Evolutionary conservation across 208 protist species (phyloP), one percentile per base, ranked within the genome.

Genomic region (Leishmania martiniquensis): DNA sequence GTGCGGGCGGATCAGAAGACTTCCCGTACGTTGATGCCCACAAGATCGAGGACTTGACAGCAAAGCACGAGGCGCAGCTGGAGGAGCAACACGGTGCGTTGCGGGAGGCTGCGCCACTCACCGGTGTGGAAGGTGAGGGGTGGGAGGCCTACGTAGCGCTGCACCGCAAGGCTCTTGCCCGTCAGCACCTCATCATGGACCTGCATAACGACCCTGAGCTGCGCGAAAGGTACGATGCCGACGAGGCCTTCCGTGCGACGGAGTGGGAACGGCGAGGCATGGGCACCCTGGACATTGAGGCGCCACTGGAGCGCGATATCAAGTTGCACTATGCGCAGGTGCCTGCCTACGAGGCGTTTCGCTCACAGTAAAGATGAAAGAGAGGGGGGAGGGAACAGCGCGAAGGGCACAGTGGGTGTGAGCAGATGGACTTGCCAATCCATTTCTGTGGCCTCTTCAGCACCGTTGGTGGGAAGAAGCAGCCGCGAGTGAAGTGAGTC

Each of bases 121-220:
- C 94, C 0, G 94, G 94, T 1, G 90, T 95, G 49, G 92, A 96
- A 71, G 94, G 94, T 2, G 92, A 97, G 78, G 91, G 83, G 37
- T 96, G 87, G 87, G 92, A 95, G 70, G 88, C 90, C 17, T 95
- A 95, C 74, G 85, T 94, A n/a, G 91, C 90, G 32, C 82, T 97
- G 47, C 89, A 96, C 85, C 82, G 77, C 51, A 95, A 95, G 76
- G 90, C 94, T 0, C 87, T 97, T 29, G 87, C 88, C 0, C 86
- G 94, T 49, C 94, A 97, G 81, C 65, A 84, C 60, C 85, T 97
- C 10, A 93, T 97, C 52, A 85, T 96, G 66, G 94, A 96, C 54
- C 86, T 97, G 69, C 76, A 87, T 80, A 88, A 90, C 69, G 87
- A 96, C 73, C 80, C 76, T 25, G 87, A 91, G 39, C 83, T 95